phyloP scores from a whole-genome alignment of 768 basidiomycete species.

The Hypsizygus marmoreus region DNA sequence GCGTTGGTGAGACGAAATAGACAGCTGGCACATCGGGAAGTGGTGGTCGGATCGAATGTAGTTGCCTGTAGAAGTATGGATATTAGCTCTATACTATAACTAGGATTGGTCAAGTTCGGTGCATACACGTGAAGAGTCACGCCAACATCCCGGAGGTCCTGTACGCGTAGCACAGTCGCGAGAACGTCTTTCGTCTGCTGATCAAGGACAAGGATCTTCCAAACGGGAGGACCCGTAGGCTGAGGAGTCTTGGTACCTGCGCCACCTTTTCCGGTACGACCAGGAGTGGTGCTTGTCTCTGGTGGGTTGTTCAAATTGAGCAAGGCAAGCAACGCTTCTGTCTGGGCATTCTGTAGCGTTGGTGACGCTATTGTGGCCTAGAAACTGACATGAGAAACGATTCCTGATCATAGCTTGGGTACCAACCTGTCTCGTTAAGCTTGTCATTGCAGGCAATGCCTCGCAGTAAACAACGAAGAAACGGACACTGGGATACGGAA shows the following conservation, averaged over 20 bases:
- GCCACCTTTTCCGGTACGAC: conserved; percentile 38
- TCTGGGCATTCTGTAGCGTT: conserved; percentile 89
- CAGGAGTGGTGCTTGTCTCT: conserved; percentile 36
- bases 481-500: not conserved
- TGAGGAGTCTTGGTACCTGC: conserved; percentile 52
- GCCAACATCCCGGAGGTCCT: conserved; percentile 94
- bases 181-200: conserved; percentile 95
- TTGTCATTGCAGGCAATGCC: conserved; percentile 30
- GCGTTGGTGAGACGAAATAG: conserved; percentile 93
- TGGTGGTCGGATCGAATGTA: conserved; percentile 86
- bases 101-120: conserved; percentile 7
- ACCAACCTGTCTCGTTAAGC: conserved; percentile 36
- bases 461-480: not conserved
- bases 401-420: conserved; percentile 4
- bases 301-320: conserved; percentile 80
- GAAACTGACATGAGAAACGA: conserved; percentile 7
- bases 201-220: conserved; percentile 96
- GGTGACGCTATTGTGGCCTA: conserved; percentile 37
- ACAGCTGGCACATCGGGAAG: conserved; percentile 95
- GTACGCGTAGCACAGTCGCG: conserved; percentile 92
- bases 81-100: conserved; percentile 5
- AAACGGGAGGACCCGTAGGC: conserved; percentile 74
- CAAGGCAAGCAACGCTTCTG: conserved; percentile 77
- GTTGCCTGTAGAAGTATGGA: conserved; percentile 57
- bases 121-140: conserved; percentile 97